Evolutionary conservation across 805 yeast species (phyloP).

Genomic region (Candida nemodendra): DNA sequence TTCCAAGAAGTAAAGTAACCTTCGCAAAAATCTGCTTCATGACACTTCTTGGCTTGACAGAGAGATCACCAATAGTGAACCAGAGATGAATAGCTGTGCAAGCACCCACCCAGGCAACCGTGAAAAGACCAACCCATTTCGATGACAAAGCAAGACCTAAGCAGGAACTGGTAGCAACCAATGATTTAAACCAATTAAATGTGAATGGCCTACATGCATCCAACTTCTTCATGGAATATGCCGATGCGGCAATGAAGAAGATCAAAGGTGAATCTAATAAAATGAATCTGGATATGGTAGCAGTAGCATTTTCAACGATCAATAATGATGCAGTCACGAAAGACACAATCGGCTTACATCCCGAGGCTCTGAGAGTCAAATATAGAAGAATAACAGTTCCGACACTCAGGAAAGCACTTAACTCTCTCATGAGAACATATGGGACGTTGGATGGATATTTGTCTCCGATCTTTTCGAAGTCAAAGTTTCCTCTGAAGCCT

Average conservation of each 20-base stretch:
- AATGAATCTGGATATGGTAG: conserved; percentile 73
- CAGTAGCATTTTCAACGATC: conserved; percentile 64
- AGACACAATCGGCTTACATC: conserved; percentile 65
- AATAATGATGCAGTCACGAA: conserved; percentile 55
- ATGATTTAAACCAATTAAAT: conserved; percentile 53
- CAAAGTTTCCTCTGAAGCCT: conserved; percentile 72
- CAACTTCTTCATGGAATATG: conserved; percentile 62
- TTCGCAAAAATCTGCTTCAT: conserved; percentile 49
- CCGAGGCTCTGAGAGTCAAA: conserved; percentile 68
- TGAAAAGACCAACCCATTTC: conserved; percentile 84
- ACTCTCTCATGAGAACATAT: conserved; percentile 64
- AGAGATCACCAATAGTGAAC: conserved; percentile 71
- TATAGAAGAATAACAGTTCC: conserved; percentile 65
- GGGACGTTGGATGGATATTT: conserved; percentile 59
- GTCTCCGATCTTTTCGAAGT: conserved; percentile 65
- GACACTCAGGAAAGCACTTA: conserved; percentile 67
- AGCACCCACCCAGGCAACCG: conserved; percentile 74
- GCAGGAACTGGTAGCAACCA: conserved; percentile 64
- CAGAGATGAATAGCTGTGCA: conserved; percentile 62
- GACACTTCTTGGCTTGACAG: conserved; percentile 44
- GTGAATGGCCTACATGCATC: conserved; percentile 65
- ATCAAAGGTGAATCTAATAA: conserved; percentile 73
- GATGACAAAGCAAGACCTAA: conserved; percentile 72
- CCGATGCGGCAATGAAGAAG: conserved; percentile 72
- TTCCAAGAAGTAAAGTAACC: conserved; percentile 51